These are phyloP conservation scores for Drosera capensis DNA, from an alignment of 148 eudicot species.

Conservation along the genomic window DNA sequence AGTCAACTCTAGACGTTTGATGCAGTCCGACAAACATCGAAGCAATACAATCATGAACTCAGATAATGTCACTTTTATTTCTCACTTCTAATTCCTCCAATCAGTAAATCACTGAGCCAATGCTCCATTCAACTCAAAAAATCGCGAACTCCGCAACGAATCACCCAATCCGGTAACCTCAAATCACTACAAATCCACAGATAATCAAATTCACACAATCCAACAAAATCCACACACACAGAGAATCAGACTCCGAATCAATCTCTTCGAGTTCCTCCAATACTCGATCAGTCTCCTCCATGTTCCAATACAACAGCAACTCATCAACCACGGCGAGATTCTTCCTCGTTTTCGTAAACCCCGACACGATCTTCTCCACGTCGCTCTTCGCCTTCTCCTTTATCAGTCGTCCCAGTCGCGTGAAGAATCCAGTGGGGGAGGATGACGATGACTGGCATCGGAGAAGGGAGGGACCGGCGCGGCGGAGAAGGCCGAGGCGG, in stretches of 20 bases:
- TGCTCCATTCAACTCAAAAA: too few species aligned
- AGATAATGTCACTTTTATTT: too few species aligned
- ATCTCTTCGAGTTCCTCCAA: slow-evolving; percentile 98
- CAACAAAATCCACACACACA: background rate
- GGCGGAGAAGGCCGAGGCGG: slow-evolving; percentile 3
- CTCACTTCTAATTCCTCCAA: too few species aligned
- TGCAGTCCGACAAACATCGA: too few species aligned
- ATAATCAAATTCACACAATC: slow-evolving; percentile 4
- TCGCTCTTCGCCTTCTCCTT: slow-evolving; percentile 95
- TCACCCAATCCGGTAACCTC: too few species aligned
- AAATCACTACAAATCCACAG: too few species aligned
- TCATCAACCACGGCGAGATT: slow-evolving; percentile 91
- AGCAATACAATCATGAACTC: too few species aligned
- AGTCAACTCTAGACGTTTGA: too few species aligned
- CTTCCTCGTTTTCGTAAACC: slow-evolving; percentile 84
- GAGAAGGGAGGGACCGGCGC: slow-evolving; percentile 7
- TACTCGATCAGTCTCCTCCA: slow-evolving; percentile 75
- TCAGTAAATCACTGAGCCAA: too few species aligned
- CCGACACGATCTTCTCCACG: slow-evolving; percentile 80
- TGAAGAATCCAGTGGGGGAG: slow-evolving; percentile 78
- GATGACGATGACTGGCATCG: slow-evolving; percentile 14
- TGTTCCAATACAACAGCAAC: slow-evolving; percentile 84
- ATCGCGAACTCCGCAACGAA: too few species aligned
- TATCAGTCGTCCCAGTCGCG: slow-evolving; percentile 61
- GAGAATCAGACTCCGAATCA: background rate